A percentile compares a stretch with the other conserved stretches of the same genome.
Evolutionary conservation across 2,329 filamentous ascomycete species (phyloP).

Genomic region (Fusarium sp.): DNA sequence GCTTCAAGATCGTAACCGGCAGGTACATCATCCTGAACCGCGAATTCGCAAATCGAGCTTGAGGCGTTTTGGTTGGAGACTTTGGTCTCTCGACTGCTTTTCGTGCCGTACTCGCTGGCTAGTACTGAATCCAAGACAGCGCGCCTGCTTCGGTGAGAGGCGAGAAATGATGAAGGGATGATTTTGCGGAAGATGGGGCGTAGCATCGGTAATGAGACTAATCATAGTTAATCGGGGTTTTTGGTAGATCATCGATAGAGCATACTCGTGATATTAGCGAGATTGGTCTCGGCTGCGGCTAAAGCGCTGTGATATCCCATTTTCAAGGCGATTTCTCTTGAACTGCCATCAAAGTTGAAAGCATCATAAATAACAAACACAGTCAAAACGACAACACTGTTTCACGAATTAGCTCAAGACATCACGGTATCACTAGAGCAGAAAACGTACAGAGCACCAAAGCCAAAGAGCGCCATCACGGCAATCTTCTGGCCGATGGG

Average conservation of each 20-base stretch:
- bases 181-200: constrained; percentile 28
- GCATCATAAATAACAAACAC: constrained; percentile 42
- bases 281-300: constrained; percentile 45
- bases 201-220: constrained; percentile 37
- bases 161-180: constrained; percentile 19
- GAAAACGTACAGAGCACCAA: constrained; percentile 45
- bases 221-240: not conserved
- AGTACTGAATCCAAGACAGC: constrained; percentile 3
- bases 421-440: rapidly evolving
- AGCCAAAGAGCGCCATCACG: constrained; percentile 46
- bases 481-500: constrained; percentile 46
- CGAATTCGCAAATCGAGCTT: constrained; percentile 23
- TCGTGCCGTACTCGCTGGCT: not conserved
- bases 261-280: constrained; percentile 45
- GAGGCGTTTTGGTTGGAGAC: constrained; percentile 8
- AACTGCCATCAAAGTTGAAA: constrained; percentile 24
- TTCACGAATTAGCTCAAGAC: not conserved
- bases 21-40: constrained; percentile 6
- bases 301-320: constrained; percentile 43
- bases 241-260: rapidly evolving
- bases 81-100: not conserved
- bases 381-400: constrained; percentile 40
- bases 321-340: constrained; percentile 42
- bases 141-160: constrained; percentile 10
- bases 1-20: constrained; percentile 23